Conservation (phyloP, 2,329 filamentous ascomycete species). For the Aureobasidium sp. region DNA sequence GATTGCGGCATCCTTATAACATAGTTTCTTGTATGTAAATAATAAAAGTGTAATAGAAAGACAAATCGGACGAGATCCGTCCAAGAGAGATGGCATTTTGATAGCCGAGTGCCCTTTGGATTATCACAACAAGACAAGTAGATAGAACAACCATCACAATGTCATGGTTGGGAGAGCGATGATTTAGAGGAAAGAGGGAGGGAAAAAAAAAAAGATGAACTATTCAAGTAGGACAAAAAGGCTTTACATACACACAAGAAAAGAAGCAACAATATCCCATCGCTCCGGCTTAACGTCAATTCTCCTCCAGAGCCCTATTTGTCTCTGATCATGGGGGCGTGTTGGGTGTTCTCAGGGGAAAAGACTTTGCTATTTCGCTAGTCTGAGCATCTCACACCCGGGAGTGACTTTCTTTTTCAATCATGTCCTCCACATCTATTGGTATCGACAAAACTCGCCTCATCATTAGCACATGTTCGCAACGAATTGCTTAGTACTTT, state of each 20-base stretch:
- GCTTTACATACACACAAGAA: slow-evolving; percentile 11
- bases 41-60: no score
- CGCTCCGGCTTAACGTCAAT: background rate
- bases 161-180: no score
- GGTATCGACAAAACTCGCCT: background rate
- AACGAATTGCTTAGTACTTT: slow-evolving; percentile 12
- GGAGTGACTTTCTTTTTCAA: background rate
- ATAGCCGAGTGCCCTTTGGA: no score
- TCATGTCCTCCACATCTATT: background rate
- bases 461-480: background rate
- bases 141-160: no score
- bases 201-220: background rate
- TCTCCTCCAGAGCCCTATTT: background rate
- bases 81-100: no score
- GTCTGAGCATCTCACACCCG: background rate
- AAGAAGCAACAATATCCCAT: slow-evolving; percentile 1
- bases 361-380: background rate
- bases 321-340: background rate
- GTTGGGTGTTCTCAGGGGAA: no score
- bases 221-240: background rate
- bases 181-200: background rate
- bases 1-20: no score
- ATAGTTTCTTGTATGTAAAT: no score
- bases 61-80: no score
- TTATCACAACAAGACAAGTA: no score